Evolutionary conservation across 1,284 basidiomycete genomes (phyloP), one percentile per base, ranked within the genome.

Genomic region (Cutaneotrichosporon cavernicola): DNA sequence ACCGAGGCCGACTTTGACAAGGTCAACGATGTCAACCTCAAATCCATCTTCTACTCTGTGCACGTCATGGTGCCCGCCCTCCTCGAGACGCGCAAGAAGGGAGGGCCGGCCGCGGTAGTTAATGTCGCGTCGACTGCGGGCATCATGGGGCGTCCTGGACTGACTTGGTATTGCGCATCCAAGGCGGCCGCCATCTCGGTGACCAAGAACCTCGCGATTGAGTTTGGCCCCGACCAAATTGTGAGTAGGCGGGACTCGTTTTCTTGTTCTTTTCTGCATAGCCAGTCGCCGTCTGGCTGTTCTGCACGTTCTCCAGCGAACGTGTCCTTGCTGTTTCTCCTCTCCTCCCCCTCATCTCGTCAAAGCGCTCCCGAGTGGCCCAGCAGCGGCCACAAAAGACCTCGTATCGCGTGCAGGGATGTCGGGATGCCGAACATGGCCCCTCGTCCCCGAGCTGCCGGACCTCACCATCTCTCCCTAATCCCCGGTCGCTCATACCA

Each of bases 151-250:
- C 61, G 66, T 21, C 66, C 66, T 2, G 66, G 66, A 1, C 59
- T 68, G 4, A 63, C 66, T 10, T 68, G 66, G 66, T 68, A 68
- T 60, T 65, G 64, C 53, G 66, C 31, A 13, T 51, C 51, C 61
- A 68, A 68, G 66, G 64, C 61, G 3, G 61, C 64, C 7, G 61
- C 47, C 7, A 68, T 63, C 51, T 56, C 46, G 26, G 50, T 52
- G 26, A 65, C 64, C 21, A 68, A 68, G 64, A 63, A 63, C 62
- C 66, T 68, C 34, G 47, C 64, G 5, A 68, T 65, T 55, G 66
- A 68, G 56, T 68, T 65, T 57, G 66, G 64, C 10, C 38, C 59
- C n/a, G 40, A 65, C 46, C 64, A 68, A 60, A 68, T 68, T 36
- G 52, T 53, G 21, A 53, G 52, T 53, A 21, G 13, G n/a, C 26